Conservation (phyloP, 2,329 filamentous ascomycete species). For the Aspergillus puulaauensis region DNA sequence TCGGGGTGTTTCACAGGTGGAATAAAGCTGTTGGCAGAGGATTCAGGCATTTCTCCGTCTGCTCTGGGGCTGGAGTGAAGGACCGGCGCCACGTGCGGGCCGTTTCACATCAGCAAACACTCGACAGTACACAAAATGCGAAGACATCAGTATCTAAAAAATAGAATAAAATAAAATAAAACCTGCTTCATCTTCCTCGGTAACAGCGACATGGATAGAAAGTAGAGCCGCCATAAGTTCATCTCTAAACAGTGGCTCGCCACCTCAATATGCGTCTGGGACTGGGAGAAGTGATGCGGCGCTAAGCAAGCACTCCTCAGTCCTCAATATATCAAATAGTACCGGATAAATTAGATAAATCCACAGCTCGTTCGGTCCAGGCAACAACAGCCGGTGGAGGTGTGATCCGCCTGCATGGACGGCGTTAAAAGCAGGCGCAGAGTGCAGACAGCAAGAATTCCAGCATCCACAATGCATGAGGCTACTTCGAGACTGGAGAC, state of each 20-base stretch:
- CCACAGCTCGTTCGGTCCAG: neutral
- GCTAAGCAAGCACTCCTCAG: neutral
- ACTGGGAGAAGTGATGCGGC: neutral
- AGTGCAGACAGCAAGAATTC: neutral
- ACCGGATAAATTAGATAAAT: constrained; percentile 3
- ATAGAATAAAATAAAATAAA: no score
- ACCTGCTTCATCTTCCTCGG: no score
- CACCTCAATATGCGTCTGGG: neutral
- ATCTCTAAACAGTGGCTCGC: neutral
- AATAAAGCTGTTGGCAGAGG: neutral
- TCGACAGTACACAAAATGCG: no score
- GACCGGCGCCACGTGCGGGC: neutral
- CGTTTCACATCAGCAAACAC: neutral
- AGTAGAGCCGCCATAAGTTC: neutral
- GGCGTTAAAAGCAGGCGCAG: neutral
- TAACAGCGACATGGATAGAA: neutral
- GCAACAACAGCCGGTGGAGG: neutral
- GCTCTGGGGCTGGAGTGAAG: no score
- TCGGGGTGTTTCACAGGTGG: no score
- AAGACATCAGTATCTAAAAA: no score
- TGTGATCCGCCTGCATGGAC: neutral
- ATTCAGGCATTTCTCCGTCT: neutral
- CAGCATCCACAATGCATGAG: neutral
- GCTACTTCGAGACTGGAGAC: no score
- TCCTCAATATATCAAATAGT: neutral